phyloP scores from a whole-genome alignment of 1,284 basidiomycete genomes.

The Malassezia brasiliensis region DNA sequence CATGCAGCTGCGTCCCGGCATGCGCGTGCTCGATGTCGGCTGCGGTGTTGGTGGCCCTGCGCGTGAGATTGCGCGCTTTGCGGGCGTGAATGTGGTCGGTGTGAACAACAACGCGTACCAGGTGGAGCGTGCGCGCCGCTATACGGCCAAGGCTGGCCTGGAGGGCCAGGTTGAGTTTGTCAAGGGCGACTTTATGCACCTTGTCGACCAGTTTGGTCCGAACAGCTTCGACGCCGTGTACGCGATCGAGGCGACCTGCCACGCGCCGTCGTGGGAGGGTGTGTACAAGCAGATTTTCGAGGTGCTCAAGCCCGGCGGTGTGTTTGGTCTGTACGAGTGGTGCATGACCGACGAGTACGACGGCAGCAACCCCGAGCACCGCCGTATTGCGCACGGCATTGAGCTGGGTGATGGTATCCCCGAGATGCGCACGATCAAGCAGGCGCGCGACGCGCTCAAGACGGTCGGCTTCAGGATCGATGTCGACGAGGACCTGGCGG shows the following conservation, averaged over 20 bases:
- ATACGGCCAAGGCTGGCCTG: constrained; percentile 71
- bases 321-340: constrained; percentile 98
- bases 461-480: constrained; percentile 79
- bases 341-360: constrained; percentile 96
- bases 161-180: constrained; percentile 62
- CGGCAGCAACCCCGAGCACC: constrained; percentile 73
- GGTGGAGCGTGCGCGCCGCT: constrained; percentile 70
- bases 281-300: constrained; percentile 88
- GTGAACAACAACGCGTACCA: constrained; percentile 98
- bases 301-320: constrained; percentile 91
- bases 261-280: constrained; percentile 89
- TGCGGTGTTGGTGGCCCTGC: constrained; percentile 97
- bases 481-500: constrained; percentile 89
- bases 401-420: constrained; percentile 87
- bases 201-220: constrained; percentile 82
- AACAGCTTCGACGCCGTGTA: constrained; percentile 95
- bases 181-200: constrained; percentile 79
- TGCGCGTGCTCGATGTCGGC: constrained; percentile 94
- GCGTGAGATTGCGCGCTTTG: constrained; percentile 83
- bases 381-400: constrained; percentile 70
- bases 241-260: constrained; percentile 94
- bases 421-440: constrained; percentile 75
- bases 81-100: constrained; percentile 75
- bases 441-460: constrained; percentile 68
- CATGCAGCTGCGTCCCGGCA: constrained; percentile 59